These are phyloP conservation scores for Funneliformis geosporum DNA, from an alignment of 192 early-diverging fungal species.

Conservation along the genomic window DNA sequence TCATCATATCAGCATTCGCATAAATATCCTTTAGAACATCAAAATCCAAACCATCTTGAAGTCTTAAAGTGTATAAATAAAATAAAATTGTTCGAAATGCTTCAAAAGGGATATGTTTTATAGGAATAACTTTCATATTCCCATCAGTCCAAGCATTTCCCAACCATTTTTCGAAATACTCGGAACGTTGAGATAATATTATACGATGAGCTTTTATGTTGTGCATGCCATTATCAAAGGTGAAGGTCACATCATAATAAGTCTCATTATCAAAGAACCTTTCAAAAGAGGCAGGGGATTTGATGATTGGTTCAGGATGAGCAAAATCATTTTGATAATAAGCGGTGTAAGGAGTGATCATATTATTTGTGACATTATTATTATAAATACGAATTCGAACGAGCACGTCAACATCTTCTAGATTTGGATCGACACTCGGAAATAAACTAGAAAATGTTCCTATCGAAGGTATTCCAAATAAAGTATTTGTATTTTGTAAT, in stretches of 20 bases:
- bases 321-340: neutral
- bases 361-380: neutral
- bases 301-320: neutral
- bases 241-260: conserved; percentile 26
- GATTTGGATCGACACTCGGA: neutral
- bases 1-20: conserved; percentile 16
- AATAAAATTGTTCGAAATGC: conserved; percentile 12
- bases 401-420: neutral
- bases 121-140: conserved; percentile 13
- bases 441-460: conserved; percentile 4
- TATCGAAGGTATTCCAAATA: neutral
- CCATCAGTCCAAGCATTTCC: conserved; percentile 14
- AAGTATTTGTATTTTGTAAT: neutral
- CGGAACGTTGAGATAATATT: conserved; percentile 9
- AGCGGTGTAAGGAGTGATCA: neutral
- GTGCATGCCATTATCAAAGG: conserved; percentile 16
- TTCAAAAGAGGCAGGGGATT: conserved; percentile 14
- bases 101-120: conserved; percentile 12
- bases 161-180: conserved; percentile 30
- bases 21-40: conserved; percentile 25
- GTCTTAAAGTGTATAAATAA: conserved; percentile 26
- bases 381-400: conserved; percentile 1
- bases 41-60: conserved; percentile 15
- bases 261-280: conserved; percentile 16
- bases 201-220: conserved; percentile 30